Percentiles rank a stretch among this genome's conserved stretches.
Evolutionary conservation across 306 rosid genomes (phyloP).

Genomic region (Crotalaria pallida): DNA sequence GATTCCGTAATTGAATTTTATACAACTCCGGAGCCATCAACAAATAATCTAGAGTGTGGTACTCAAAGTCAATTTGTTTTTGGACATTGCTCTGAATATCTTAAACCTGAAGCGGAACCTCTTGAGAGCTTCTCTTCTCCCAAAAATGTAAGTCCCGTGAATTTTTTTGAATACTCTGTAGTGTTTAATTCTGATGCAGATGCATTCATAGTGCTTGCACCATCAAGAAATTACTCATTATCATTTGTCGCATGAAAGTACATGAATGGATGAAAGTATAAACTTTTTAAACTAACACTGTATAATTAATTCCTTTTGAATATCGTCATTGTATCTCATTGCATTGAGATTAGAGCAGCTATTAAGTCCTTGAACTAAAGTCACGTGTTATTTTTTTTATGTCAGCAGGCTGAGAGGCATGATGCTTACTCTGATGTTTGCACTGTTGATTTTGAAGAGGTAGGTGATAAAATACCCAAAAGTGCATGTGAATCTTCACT

Average conservation of each 20-base stretch:
- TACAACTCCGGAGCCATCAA: constrained; percentile 32
- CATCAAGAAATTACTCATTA: no score
- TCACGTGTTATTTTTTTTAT: constrained; percentile 13
- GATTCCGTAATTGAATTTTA: constrained; percentile 39
- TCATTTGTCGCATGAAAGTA: no score
- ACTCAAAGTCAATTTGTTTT: constrained; percentile 29
- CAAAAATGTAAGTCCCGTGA: constrained; percentile 44
- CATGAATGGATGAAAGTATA: no score
- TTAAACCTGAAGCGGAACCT: constrained; percentile 43
- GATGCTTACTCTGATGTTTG: constrained; percentile 23
- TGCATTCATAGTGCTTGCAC: no score
- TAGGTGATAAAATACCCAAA: constrained; percentile 27
- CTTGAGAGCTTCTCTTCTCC: constrained; percentile 28
- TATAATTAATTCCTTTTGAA: no score
- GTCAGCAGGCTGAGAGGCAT: constrained; percentile 45
- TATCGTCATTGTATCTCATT: constrained; percentile 13
- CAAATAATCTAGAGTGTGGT: constrained; percentile 33
- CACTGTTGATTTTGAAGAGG: constrained; percentile 35
- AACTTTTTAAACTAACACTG: no score
- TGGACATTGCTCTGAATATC: constrained; percentile 24
- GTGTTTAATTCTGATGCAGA: no score
- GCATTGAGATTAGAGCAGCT: constrained; percentile 2
- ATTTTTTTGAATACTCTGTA: neutral
- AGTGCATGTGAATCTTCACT: constrained; percentile 40
- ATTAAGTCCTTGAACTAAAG: constrained; percentile 20